Base-by-base conservation (phyloP, 2,329 filamentous ascomycete species). In the Botrytis paeoniae region DNA sequence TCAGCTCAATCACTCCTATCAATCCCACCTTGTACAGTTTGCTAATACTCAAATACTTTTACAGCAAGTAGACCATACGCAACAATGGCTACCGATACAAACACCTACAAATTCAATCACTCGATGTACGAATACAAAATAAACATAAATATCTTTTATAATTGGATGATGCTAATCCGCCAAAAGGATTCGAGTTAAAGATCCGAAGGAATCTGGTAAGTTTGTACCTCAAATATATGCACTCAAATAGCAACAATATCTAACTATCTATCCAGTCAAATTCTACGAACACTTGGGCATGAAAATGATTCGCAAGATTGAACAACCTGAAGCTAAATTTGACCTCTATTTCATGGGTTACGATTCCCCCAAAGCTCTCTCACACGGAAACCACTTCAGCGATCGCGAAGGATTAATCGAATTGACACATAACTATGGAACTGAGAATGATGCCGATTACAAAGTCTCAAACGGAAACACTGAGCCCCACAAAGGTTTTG, bases 291-390 rank as follows among this genome's bases (percentile, higher is more conserved):
- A 94, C 82, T 88, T 99, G 29, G 96, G 96, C 78, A 90, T 98
- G 88, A 94, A 87, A 80, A 84, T 94, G 75, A 88, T 98, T 82
- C 90, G 93, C 80, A 93, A 95, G 84, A 86, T 96, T 64, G 86
- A 92, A 75, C 93, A 94, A 80, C 92, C 95, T 22, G 94, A 97
- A 74, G 89, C 89, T 82, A 97, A 97, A 81, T 98, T 98, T 83
- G 93, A 96, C 79, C 89, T 98, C 41, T 98, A 98, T 86, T 98
- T 98, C 85, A 87, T 99, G 74, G 94, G 91, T 74, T 98, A 97
- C 84, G 92, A 97, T 81, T 88, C 89, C 45, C 89, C 93, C 16
- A 86, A 88, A 54, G 92, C 95, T 22, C 84, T 89, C n/a, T 96
- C 93, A 16, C 85, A 88, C 73, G 92, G 91, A 79, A 90, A 90